phyloP scores from a whole-genome alignment of 2,329 filamentous ascomycete species.

The Blastomyces percursus region DNA sequence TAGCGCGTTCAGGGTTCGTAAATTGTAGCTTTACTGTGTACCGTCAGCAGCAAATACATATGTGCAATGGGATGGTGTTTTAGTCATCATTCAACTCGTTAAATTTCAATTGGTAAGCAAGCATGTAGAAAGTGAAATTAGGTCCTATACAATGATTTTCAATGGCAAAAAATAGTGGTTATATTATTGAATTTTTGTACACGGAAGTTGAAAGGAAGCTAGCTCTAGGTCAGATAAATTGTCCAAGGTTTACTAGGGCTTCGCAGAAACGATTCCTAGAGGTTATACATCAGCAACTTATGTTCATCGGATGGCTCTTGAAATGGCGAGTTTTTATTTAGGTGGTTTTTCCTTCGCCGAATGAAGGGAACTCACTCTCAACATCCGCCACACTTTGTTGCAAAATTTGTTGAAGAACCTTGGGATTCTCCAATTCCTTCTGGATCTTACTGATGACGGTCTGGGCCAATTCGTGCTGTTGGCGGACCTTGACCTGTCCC shows the following conservation, averaged over 20 bases:
- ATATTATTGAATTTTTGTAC: constrained; percentile 12
- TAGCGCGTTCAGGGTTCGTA: neutral
- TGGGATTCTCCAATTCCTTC: constrained; percentile 98
- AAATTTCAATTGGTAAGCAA: neutral
- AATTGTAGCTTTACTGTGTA: neutral
- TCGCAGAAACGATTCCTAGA: constrained; percentile 14
- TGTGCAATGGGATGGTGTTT: neutral
- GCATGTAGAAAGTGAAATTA: neutral
- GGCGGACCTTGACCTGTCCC: constrained; percentile 94
- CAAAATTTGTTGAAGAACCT: constrained; percentile 91
- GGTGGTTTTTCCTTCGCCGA: neutral
- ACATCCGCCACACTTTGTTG: constrained; percentile 93
- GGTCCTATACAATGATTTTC: neutral
- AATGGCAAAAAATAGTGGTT: constrained; percentile 5
- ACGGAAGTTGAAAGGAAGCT: constrained; percentile 7
- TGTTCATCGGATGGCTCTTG: neutral
- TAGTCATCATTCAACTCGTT: neutral
- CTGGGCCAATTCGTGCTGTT: constrained; percentile 92
- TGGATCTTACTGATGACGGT: constrained; percentile 92
- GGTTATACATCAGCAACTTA: constrained; percentile 13
- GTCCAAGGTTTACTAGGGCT: constrained; percentile 13
- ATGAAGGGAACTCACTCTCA: constrained; percentile 60
- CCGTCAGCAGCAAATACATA: neutral
- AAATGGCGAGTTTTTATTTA: neutral
- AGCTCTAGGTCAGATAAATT: constrained; percentile 5